phyloP scores from a whole-genome alignment of 2,329 filamentous ascomycete species.

The Nakataea oryzae region DNA sequence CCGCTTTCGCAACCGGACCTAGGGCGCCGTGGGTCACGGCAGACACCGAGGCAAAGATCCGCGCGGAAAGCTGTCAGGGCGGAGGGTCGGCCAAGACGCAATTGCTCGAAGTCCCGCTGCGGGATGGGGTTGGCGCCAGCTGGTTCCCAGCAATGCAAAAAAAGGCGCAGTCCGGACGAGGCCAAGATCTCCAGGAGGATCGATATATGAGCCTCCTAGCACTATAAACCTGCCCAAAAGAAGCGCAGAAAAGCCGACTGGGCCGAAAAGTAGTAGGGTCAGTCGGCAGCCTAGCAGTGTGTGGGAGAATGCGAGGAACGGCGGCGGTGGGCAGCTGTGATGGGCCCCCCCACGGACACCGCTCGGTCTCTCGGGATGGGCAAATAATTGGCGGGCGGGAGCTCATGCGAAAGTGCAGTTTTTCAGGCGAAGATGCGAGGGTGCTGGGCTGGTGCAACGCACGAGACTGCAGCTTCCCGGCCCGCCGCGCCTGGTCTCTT shows the following conservation, averaged over 20 bases:
- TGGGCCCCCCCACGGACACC: too few relatives aligned
- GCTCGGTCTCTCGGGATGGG: background rate
- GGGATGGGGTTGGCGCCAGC: background rate
- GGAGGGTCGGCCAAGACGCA: background rate
- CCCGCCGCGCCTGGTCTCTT: background rate
- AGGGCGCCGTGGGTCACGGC: background rate
- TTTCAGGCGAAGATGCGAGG: background rate
- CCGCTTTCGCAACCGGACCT: background rate
- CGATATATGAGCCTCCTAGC: background rate
- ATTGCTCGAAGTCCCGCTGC: background rate
- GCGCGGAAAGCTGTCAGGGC: background rate
- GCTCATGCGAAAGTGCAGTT: background rate
- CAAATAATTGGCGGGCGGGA: background rate
- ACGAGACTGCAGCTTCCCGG: background rate
- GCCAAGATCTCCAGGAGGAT: background rate
- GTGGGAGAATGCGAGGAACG: background rate
- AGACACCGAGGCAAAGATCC: background rate
- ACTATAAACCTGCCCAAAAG: background rate
- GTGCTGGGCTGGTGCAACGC: background rate
- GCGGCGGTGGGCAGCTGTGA: background rate
- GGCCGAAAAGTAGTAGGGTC: background rate
- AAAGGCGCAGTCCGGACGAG: background rate
- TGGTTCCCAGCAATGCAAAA: background rate
- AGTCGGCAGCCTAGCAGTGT: background rate
- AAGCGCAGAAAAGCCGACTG: background rate